Evolutionary conservation across 129 eudicot genomes (phyloP), one percentile per base, ranked within the genome.

Genomic region (Solidago caesia): DNA sequence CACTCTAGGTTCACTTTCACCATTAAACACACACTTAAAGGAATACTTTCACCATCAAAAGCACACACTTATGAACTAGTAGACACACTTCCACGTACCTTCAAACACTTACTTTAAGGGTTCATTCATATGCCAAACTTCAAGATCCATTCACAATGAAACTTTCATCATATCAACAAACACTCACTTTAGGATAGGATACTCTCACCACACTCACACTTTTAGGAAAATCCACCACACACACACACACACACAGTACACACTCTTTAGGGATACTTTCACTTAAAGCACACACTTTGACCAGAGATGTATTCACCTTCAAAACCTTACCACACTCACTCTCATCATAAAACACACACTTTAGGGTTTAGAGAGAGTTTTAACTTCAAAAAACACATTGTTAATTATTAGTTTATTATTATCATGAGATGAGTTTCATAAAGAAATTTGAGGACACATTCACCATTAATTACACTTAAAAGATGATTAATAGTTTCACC

Each of bases 21-120:
- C 71, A 47, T 67, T 68, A 67, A 55, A 57, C 13, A 57, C 33
- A 67, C 45, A 66, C 67, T 63, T 63, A 29, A 8, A 52, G 14
- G 8, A 65, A 1, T 21, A 55, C 51, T 52, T 67, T 76, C 74
- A 76, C 74, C 48, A 21, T 76, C 74, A 65, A 66, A 47, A 52
- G n/a, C 39, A 16, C 71, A 74, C 63, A 46, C 48, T 63, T 21
- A 0, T 21, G 21, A 21, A 21, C 21, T 21, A 21, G 21, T 21
- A 21, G 21, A 21, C 21, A 21, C 21, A 21, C 21, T 21, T 21
- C 0, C 21, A 21, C 21, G 21, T 21, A 52, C 79, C 47, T n/a
- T 49, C 52, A 41, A 74, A 64, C 5, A 10, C 44, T n/a, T 25
- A 64, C 7, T 55, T 48, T 72, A 9, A 67, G 55, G 67, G 25